phyloP scores from a whole-genome alignment of 2,329 filamentous ascomycete genomes.

The Colletotrichum siamense region DNA sequence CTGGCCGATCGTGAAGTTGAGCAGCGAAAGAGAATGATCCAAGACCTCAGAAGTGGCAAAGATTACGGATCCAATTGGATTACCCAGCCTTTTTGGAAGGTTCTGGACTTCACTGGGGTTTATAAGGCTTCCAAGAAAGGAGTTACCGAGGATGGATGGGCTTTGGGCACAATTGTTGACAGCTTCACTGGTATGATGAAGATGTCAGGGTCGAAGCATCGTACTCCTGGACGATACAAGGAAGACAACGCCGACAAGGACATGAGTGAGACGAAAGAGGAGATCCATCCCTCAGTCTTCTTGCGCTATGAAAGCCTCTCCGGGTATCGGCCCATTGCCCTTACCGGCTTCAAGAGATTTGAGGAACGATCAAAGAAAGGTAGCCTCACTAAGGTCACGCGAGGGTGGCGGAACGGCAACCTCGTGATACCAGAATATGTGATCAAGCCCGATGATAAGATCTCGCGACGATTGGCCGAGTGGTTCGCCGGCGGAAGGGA shows the following conservation, averaged over 20 bases:
- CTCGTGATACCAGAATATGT: slow-evolving; percentile 6
- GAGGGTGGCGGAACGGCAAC: slow-evolving; percentile 1
- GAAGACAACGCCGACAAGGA: neutral
- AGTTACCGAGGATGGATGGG: neutral
- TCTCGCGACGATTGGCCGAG: neutral
- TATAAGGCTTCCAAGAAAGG: neutral
- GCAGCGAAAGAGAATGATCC: neutral
- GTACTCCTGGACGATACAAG: slow-evolving; percentile 15
- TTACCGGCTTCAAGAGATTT: neutral
- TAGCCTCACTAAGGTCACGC: neutral
- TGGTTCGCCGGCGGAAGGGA: neutral
- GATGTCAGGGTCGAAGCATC: neutral
- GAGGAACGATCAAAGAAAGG: neutral
- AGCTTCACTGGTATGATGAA: neutral
- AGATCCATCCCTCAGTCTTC: slow-evolving; percentile 10
- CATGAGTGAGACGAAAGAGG: neutral
- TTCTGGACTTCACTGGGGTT: neutral
- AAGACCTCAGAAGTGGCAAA: neutral
- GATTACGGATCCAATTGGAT: neutral
- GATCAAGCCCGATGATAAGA: neutral
- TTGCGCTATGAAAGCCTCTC: neutral
- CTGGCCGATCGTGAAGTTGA: neutral
- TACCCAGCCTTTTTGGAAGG: neutral
- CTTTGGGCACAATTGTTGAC: neutral
- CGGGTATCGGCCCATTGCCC: neutral